Percentiles rank a stretch among this genome's conserved stretches.
Evolutionary conservation across 768 basidiomycete genomes (phyloP).

Genomic region (Pluteus cervinus): DNA sequence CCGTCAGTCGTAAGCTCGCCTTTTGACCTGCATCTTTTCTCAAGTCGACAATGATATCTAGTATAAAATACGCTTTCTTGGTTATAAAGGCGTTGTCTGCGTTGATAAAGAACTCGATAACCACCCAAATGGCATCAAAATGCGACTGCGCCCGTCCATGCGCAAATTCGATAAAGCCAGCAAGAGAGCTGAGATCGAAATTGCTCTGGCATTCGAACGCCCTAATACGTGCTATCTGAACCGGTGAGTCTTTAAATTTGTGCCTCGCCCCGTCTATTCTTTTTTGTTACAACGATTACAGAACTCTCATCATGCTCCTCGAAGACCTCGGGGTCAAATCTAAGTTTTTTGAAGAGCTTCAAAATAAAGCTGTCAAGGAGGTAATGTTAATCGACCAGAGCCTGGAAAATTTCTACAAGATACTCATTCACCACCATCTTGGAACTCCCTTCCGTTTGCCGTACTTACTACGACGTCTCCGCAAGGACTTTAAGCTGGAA

Average conservation of each 20-base stretch:
- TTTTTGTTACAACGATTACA: too few relatives aligned
- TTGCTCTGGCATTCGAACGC: constrained; percentile 54
- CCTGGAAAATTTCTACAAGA: constrained; percentile 35
- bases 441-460: constrained; percentile 43
- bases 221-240: constrained; percentile 69
- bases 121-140: constrained; percentile 42
- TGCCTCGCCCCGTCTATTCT: background rate
- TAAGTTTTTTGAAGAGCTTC: constrained; percentile 55
- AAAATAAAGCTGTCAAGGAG: constrained; percentile 49
- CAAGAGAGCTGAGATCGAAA: constrained; percentile 66
- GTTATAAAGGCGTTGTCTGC: constrained; percentile 76
- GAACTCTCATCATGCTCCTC: constrained; percentile 70
- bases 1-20: constrained; percentile 60
- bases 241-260: constrained; percentile 34
- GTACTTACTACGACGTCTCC: constrained; percentile 44
- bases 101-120: constrained; percentile 53
- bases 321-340: constrained; percentile 66
- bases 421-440: constrained; percentile 44
- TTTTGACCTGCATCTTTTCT: background rate
- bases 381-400: constrained; percentile 58
- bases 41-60: constrained; percentile 21
- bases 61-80: constrained; percentile 80
- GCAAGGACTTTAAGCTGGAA: constrained; percentile 37
- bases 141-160: constrained; percentile 72
- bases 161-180: constrained; percentile 59